phyloP scores from a whole-genome alignment of 1,284 basidiomycete genomes.

The Taiwanofungus camphoratus region DNA sequence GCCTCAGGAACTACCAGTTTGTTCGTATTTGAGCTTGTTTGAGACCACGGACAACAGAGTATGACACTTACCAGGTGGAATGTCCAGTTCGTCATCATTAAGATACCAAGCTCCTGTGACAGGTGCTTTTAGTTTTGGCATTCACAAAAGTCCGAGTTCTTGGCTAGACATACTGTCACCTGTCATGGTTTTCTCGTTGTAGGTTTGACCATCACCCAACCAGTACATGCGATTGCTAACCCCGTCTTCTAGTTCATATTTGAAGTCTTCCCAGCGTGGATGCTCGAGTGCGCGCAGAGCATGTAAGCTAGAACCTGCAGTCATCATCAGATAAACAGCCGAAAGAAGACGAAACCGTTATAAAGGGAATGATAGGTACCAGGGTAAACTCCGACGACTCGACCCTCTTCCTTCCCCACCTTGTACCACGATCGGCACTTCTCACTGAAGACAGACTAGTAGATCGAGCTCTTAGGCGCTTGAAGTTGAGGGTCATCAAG shows the following conservation, averaged over 20 bases:
- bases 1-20: too few species aligned
- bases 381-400: constrained; percentile 55
- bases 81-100: constrained; percentile 29
- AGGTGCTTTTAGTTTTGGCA: background rate
- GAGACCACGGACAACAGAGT: too few species aligned
- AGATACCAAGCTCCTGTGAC: constrained; percentile 42
- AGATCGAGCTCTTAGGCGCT: too few species aligned
- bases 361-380: constrained; percentile 37
- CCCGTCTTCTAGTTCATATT: constrained; percentile 43
- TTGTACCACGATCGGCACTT: constrained; percentile 68
- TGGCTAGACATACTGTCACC: constrained; percentile 40
- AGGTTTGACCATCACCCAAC: constrained; percentile 52
- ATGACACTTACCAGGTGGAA: constrained; percentile 5
- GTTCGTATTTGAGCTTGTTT: too few species aligned
- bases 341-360: background rate
- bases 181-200: constrained; percentile 36
- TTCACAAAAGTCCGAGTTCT: background rate
- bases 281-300: constrained; percentile 41
- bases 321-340: background rate
- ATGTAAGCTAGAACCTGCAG: constrained; percentile 47
- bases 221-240: constrained; percentile 48
- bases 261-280: constrained; percentile 64
- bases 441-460: constrained; percentile 52
- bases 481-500: constrained; percentile 33
- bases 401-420: constrained; percentile 50